These are phyloP conservation scores for Rhodofomes roseus DNA, from an alignment of 1,284 basidiomycete genomes.

Conservation along the genomic window DNA sequence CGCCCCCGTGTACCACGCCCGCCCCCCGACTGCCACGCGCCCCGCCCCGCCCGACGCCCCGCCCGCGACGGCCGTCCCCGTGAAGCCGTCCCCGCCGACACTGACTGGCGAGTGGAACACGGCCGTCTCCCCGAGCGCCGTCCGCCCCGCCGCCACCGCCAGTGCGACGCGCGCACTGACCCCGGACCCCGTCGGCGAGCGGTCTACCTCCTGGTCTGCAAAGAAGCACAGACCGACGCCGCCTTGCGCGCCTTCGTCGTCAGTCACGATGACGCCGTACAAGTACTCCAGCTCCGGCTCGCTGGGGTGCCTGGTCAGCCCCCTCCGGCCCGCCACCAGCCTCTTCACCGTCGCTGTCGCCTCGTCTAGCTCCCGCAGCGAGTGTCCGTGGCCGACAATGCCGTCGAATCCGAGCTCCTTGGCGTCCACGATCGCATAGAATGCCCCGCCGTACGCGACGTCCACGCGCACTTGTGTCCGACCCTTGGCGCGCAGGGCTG, in stretches of 20 bases:
- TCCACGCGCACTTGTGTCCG: conserved; percentile 27
- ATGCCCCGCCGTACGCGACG: conserved; percentile 40
- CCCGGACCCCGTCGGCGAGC: conserved; percentile 40
- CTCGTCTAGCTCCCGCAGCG: conserved; percentile 26
- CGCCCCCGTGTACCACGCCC: conserved; percentile 31
- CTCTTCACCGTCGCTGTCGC: conserved; percentile 28
- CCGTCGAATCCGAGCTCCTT: conserved; percentile 31
- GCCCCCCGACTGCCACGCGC: conserved; percentile 29
- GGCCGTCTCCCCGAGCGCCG: conserved; percentile 26
- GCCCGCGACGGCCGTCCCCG: conserved; percentile 23
- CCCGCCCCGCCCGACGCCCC: conserved; percentile 2
- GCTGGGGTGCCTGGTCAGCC: conserved; percentile 30
- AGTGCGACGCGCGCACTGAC: conserved; percentile 39
- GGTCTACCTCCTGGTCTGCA: conserved; percentile 39
- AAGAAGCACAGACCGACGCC: conserved; percentile 38
- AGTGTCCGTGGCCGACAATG: conserved; percentile 15
- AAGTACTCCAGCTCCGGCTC: conserved; percentile 33
- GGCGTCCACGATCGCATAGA: conserved; percentile 37
- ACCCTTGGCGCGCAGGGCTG: conserved; percentile 16
- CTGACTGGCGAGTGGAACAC: conserved; percentile 35
- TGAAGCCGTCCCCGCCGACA: conserved; percentile 21
- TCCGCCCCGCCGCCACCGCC: conserved; percentile 29
- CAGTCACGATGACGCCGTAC: conserved; percentile 38
- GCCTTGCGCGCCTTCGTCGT: conserved; percentile 16
- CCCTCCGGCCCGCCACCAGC: conserved; percentile 19